These are phyloP conservation scores for Peribolospora kevripleyi DNA, from an alignment of 768 basidiomycete species.

Conservation along the genomic window DNA sequence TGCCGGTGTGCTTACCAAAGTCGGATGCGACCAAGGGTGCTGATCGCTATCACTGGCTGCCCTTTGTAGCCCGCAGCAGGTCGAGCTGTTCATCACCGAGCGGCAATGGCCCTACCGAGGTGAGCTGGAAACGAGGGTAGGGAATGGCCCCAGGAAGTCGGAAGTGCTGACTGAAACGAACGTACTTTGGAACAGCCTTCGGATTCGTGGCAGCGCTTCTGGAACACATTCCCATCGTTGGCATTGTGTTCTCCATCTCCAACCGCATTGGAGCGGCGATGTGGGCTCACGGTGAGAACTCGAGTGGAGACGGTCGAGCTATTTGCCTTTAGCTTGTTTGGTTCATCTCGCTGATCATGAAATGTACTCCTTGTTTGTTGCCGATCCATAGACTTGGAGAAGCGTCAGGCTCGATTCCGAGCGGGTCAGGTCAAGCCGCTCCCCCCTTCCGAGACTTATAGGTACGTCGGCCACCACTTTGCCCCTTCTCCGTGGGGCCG, in stretches of 20 bases:
- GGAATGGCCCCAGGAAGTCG: no score
- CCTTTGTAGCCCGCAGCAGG: slow-evolving; percentile 3
- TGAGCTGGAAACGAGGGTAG: neutral
- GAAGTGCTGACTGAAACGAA: neutral
- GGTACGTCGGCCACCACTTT: no score
- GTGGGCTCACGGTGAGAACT: slow-evolving; percentile 6
- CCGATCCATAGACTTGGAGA: no score
- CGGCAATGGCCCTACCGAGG: slow-evolving; percentile 11
- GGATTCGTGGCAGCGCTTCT: slow-evolving; percentile 22
- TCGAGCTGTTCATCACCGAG: slow-evolving; percentile 14
- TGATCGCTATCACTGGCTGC: neutral
- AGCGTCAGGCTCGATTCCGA: no score
- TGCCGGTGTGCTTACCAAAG: slow-evolving; percentile 18
- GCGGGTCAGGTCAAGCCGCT: no score
- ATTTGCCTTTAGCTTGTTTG: no score
- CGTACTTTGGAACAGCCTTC: slow-evolving; percentile 14
- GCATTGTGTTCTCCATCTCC: slow-evolving; percentile 21
- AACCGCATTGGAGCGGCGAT: slow-evolving; percentile 19
- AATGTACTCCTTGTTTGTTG: no score
- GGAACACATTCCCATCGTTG: slow-evolving; percentile 22
- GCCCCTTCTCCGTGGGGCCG: no score
- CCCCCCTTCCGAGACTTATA: no score
- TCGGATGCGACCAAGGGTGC: neutral
- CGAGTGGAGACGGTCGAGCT: no score
- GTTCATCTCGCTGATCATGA: no score